phyloP scores from a whole-genome alignment of 139 green algal species.

The Prasinococcaceae sp. region DNA sequence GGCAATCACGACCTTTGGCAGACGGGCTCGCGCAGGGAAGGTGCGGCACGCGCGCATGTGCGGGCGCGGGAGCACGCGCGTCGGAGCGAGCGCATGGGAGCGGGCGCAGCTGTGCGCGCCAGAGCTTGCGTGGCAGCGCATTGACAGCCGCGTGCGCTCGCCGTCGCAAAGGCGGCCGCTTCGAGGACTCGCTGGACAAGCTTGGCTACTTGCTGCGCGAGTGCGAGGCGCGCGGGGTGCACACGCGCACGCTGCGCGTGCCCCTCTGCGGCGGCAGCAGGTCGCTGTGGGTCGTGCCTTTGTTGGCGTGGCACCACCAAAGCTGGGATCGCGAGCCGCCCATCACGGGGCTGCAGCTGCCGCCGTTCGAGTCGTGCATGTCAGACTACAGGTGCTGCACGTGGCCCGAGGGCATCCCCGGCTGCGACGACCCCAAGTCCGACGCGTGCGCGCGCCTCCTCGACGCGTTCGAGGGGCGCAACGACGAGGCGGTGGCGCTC shows the following conservation, averaged over 20 bases:
- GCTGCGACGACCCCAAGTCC: neutral
- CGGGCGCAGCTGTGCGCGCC: too few species aligned
- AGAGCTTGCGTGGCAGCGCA: too few species aligned
- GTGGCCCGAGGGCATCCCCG: too few species aligned
- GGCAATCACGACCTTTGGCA: constrained; percentile 70
- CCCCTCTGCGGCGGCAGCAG: neutral
- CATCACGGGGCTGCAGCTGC: constrained; percentile 25
- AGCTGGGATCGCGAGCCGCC: constrained; percentile 37
- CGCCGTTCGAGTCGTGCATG: constrained; percentile 18
- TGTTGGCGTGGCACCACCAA: constrained; percentile 35
- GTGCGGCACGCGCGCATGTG: neutral
- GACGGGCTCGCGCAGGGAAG: constrained; percentile 21
- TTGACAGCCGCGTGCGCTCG: too few species aligned
- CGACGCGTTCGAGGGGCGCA: neutral
- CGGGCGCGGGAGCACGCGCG: too few species aligned
- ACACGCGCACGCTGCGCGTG: constrained; percentile 20
- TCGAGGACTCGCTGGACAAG: constrained; percentile 31
- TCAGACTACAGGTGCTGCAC: constrained; percentile 31
- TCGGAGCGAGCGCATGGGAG: too few species aligned
- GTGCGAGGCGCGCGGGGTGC: constrained; percentile 36
- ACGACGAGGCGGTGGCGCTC: constrained; percentile 11
- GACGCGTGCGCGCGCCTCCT: neutral
- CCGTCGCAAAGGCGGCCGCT: too few species aligned
- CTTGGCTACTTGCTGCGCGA: constrained; percentile 30
- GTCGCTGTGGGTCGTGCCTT: constrained; percentile 35